These are phyloP conservation scores for Flaveria floridana DNA, from an alignment of 140 eudicot species.

Conservation along the genomic window DNA sequence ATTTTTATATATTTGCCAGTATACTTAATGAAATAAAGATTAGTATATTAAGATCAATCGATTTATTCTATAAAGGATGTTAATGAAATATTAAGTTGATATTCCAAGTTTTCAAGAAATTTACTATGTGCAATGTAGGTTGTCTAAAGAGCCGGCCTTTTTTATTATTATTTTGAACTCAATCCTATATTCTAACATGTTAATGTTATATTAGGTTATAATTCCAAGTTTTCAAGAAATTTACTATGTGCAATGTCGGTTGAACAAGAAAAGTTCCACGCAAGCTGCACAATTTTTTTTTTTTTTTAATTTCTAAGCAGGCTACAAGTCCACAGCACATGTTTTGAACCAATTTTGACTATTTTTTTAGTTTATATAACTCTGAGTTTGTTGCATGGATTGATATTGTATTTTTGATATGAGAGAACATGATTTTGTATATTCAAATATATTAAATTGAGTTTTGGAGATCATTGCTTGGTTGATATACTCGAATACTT, in stretches of 20 bases:
- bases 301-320: neutral
- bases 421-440: neutral
- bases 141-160: no score
- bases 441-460: neutral
- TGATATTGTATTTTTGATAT: neutral
- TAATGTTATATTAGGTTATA: constrained; percentile 19
- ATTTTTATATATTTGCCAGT: neutral
- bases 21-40: neutral
- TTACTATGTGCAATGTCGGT: constrained; percentile 9
- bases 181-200: neutral
- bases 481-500: constrained; percentile 14
- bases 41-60: neutral
- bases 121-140: no score
- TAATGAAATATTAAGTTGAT: neutral
- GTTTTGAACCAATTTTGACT: constrained; percentile 25
- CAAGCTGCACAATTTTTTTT: no score
- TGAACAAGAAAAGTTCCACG: constrained; percentile 2
- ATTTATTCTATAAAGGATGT: neutral
- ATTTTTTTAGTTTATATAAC: constrained; percentile 8
- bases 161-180: no score
- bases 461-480: constrained; percentile 1
- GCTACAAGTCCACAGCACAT: constrained; percentile 1
- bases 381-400: constrained; percentile 14
- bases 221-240: constrained; percentile 18
- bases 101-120: no score